A percentile compares a stretch with the other conserved stretches of the same genome.
Conservation (phyloP, 2,329 filamentous ascomycete genomes). For the Ophiocordyceps unilateralis region DNA sequence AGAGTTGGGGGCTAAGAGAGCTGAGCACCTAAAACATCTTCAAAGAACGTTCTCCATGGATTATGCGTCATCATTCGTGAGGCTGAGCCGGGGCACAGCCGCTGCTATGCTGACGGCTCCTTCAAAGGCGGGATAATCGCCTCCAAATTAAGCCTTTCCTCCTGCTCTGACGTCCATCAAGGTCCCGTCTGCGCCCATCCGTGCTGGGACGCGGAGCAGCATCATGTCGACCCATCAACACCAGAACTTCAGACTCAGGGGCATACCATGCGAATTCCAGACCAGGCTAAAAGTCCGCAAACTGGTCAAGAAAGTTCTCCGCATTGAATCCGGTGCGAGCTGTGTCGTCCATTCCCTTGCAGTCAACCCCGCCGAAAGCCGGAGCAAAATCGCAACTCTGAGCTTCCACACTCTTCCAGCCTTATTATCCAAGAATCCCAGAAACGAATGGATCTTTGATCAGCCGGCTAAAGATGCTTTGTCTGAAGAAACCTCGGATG, state of each 20-base stretch:
- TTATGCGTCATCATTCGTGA: too few relatives aligned
- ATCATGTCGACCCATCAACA: background rate
- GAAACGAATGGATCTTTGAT: background rate
- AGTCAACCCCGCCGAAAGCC: background rate
- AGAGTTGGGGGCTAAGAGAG: too few relatives aligned
- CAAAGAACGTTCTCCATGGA: too few relatives aligned
- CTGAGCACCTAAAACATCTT: too few relatives aligned
- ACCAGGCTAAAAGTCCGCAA: background rate
- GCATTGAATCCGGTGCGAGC: background rate
- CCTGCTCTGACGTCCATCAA: too few relatives aligned
- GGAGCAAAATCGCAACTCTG: background rate
- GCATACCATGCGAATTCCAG: background rate
- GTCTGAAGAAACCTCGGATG: background rate
- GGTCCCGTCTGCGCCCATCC: too few relatives aligned
- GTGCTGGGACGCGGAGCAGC: too few relatives aligned
- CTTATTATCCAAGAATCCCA: background rate
- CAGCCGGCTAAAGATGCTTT: background rate
- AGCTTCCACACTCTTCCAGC: background rate
- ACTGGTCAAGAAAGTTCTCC: background rate
- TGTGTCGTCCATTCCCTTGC: background rate
- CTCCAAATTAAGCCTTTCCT: too few relatives aligned
- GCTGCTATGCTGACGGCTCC: too few relatives aligned
- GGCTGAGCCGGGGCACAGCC: too few relatives aligned
- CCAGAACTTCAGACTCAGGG: background rate
- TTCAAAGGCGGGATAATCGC: too few relatives aligned